These are phyloP conservation scores for Prillingera fragicola DNA, from an alignment of 1,284 basidiomycete genomes.

Conservation along the genomic window DNA sequence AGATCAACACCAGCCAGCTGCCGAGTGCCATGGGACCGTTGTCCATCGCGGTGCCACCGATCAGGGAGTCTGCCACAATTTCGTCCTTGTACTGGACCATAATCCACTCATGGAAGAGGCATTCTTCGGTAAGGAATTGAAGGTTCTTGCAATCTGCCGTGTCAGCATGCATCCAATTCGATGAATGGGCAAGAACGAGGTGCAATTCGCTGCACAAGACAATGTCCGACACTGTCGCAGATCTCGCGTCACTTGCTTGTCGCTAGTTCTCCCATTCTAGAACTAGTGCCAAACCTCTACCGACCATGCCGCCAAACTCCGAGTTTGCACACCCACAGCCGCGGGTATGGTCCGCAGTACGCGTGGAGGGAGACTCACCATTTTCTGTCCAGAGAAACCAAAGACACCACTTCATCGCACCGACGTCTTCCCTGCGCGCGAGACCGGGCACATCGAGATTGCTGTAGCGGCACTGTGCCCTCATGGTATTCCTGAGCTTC, in stretches of 20 bases:
- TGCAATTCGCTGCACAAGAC: too few relatives aligned
- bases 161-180: too few relatives aligned
- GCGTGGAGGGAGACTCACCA: conserved; percentile 47
- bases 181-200: too few relatives aligned
- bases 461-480: conserved; percentile 28
- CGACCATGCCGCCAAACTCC: too few relatives aligned
- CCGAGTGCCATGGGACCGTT: conserved; percentile 40
- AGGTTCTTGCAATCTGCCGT: conserved; percentile 46
- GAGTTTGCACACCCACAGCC: too few relatives aligned
- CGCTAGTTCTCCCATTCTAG: too few relatives aligned
- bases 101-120: conserved; percentile 39
- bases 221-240: too few relatives aligned
- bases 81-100: conserved; percentile 41
- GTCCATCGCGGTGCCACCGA: conserved; percentile 46
- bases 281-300: too few relatives aligned
- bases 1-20: conserved; percentile 34
- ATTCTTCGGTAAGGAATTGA: conserved; percentile 39
- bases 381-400: conserved; percentile 50
- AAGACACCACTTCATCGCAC: conserved; percentile 47
- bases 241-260: too few relatives aligned
- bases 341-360: too few relatives aligned
- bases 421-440: conserved; percentile 22
- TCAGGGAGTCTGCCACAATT: conserved; percentile 44
- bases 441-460: conserved; percentile 29
- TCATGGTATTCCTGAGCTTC: conserved; percentile 36